These are phyloP conservation scores for Erysimum pusillum DNA, from an alignment of 441 rosid genomes.

Conservation along the genomic window DNA sequence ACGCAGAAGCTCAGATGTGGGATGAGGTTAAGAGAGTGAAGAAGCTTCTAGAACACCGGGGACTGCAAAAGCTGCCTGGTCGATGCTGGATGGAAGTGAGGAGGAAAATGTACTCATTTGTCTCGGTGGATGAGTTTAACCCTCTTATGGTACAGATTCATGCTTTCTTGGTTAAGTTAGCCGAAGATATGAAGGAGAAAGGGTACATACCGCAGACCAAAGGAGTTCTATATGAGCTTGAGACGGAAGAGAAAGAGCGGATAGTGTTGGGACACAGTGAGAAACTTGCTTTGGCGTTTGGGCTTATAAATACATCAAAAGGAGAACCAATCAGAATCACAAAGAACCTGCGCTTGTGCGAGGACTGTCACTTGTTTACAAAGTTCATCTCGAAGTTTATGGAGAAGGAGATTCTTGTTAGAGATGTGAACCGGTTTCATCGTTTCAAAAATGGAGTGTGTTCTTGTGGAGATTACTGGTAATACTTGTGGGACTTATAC, in stretches of 20 bases:
- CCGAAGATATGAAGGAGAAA: conserved; percentile 79
- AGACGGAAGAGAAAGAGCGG: conserved; percentile 72
- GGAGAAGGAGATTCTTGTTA: conserved; percentile 75
- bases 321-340: conserved; percentile 81
- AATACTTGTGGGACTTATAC: conserved; percentile 28
- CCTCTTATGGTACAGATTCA: conserved; percentile 75
- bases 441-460: conserved; percentile 79
- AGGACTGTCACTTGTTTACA: conserved; percentile 85
- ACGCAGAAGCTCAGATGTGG: conserved; percentile 72
- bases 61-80: conserved; percentile 66
- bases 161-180: conserved; percentile 66
- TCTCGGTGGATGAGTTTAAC: conserved; percentile 73
- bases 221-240: conserved; percentile 85
- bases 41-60: conserved; percentile 59
- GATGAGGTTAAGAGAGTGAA: conserved; percentile 66
- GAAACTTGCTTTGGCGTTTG: conserved; percentile 87
- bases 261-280: conserved; percentile 88
- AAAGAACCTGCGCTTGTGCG: conserved; percentile 86
- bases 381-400: conserved; percentile 80
- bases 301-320: conserved; percentile 68
- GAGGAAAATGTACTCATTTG: conserved; percentile 66
- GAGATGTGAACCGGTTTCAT: conserved; percentile 89
- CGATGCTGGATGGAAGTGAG: conserved; percentile 66
- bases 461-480: conserved; percentile 93
- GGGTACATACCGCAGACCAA: conserved; percentile 83